Evolutionary conservation across 2,329 filamentous ascomycete species (phyloP).

Genomic region (Fusarium subtropicale): DNA sequence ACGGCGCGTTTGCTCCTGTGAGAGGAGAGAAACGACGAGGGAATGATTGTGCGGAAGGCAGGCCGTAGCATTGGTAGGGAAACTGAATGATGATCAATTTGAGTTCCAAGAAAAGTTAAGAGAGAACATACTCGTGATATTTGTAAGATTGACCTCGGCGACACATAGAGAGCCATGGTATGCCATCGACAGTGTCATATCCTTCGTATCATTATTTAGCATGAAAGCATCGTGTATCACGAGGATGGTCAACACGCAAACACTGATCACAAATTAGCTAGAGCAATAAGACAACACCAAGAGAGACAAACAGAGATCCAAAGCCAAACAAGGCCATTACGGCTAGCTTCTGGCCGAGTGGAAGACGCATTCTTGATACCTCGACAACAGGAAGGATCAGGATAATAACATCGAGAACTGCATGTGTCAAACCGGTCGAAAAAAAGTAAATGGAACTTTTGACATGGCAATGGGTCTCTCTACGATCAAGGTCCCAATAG

Average conservation of each 20-base stretch:
- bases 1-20: constrained; percentile 6
- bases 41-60: constrained; percentile 18
- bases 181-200: constrained; percentile 44
- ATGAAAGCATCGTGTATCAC: constrained; percentile 37
- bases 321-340: constrained; percentile 48
- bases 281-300: rapidly evolving
- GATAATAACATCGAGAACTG: constrained; percentile 49
- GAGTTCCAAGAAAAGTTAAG: rapidly evolving
- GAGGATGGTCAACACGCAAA: constrained; percentile 44
- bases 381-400: constrained; percentile 48
- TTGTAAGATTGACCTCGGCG: constrained; percentile 46
- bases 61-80: constrained; percentile 39
- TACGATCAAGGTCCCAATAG: constrained; percentile 48
- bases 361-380: constrained; percentile 48
- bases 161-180: constrained; percentile 43
- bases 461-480: constrained; percentile 46
- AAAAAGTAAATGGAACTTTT: constrained; percentile 49
- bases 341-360: constrained; percentile 45
- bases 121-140: constrained; percentile 41
- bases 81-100: neutral
- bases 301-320: constrained; percentile 44
- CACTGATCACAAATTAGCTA: constrained; percentile 2
- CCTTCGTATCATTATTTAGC: constrained; percentile 33
- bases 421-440: constrained; percentile 47
- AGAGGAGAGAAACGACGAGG: constrained; percentile 21